These are phyloP conservation scores for Pseudocercospora pini-densiflorae DNA, from an alignment of 2,329 filamentous ascomycete species.

Conservation along the genomic window DNA sequence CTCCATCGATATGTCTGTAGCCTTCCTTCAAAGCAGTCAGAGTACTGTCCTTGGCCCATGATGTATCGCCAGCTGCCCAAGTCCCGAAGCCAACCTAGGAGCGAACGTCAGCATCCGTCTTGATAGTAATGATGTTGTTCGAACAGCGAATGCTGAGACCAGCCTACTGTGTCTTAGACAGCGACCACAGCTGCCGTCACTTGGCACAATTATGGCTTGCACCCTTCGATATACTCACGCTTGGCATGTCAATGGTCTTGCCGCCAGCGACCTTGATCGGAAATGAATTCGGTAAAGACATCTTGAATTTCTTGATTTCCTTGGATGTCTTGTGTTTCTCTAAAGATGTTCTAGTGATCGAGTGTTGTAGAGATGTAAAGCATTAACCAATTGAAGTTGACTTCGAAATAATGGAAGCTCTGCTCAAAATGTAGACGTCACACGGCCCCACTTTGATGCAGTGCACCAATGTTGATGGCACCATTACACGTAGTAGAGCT, in stretches of 20 bases:
- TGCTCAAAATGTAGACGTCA: neutral
- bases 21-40: constrained; percentile 31
- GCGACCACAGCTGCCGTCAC: no score
- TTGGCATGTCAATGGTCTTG: constrained; percentile 33
- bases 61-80: constrained; percentile 31
- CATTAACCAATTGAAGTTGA: no score
- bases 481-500: neutral
- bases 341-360: neutral
- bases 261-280: constrained; percentile 28
- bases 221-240: neutral
- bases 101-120: neutral
- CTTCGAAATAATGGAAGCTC: neutral
- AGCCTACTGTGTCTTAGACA: no score
- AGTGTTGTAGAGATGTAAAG: neutral
- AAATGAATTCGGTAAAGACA: constrained; percentile 33
- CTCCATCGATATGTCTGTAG: constrained; percentile 36
- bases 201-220: no score
- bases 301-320: neutral
- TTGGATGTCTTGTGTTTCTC: neutral
- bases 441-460: neutral
- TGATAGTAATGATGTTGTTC: no score
- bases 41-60: constrained; percentile 32
- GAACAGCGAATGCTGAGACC: no score
- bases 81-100: constrained; percentile 32
- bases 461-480: neutral